Percentiles rank a stretch among this genome's conserved stretches.
Evolutionary conservation across 2,329 filamentous ascomycete genomes (phyloP).

Genomic region (Chaetomiaceae sp.): DNA sequence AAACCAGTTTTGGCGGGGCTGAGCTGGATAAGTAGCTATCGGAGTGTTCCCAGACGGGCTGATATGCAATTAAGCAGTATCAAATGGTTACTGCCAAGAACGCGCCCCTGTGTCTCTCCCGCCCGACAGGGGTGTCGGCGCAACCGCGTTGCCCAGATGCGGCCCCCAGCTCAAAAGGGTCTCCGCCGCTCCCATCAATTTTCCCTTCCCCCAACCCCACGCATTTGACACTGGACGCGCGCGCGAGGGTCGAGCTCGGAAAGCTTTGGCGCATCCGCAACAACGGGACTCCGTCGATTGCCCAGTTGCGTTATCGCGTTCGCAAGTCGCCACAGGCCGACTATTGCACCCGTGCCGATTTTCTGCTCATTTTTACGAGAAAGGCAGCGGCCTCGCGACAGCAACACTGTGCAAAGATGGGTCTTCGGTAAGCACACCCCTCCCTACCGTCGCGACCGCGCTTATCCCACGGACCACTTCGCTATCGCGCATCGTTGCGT

Average conservation of each 20-base stretch:
- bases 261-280: slow-evolving; percentile 21
- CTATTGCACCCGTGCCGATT: slow-evolving; percentile 15
- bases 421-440: slow-evolving; percentile 25
- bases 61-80: too few relatives aligned
- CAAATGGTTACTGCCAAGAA: background rate
- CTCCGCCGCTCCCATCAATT: slow-evolving; percentile 22
- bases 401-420: slow-evolving; percentile 23
- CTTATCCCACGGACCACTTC: slow-evolving; percentile 16
- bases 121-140: background rate
- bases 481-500: slow-evolving; percentile 12
- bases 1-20: too few relatives aligned
- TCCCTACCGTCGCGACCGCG: slow-evolving; percentile 13
- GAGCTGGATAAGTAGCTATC: too few relatives aligned
- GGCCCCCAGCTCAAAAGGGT: slow-evolving; percentile 21
- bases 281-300: slow-evolving; percentile 21
- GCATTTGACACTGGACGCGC: slow-evolving; percentile 14
- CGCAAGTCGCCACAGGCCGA: slow-evolving; percentile 9
- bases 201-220: slow-evolving; percentile 24
- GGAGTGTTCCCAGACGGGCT: too few relatives aligned
- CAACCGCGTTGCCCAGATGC: slow-evolving; percentile 5
- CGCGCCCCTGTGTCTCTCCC: background rate
- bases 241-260: slow-evolving; percentile 20
- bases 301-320: slow-evolving; percentile 18
- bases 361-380: slow-evolving; percentile 8
- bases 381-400: background rate